phyloP scores from a whole-genome alignment of 1,284 basidiomycete species.

The Tylopilus orsonianus region DNA sequence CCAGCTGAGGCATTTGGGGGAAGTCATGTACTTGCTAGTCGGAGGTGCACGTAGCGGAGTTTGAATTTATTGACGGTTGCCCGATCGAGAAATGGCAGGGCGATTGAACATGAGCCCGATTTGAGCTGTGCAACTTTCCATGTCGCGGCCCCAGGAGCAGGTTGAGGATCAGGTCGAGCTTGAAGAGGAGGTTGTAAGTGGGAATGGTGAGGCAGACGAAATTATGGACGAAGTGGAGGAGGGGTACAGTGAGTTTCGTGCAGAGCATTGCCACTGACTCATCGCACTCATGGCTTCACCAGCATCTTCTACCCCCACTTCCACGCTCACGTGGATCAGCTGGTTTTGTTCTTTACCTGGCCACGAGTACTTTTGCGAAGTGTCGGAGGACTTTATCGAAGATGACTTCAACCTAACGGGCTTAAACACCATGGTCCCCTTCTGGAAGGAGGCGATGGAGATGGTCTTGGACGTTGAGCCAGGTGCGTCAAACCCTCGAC shows the following conservation, averaged over 20 bases:
- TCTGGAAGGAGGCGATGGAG: slow-evolving; percentile 99
- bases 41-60: slow-evolving; percentile 27
- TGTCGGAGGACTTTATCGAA: slow-evolving; percentile 98
- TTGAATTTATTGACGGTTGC: slow-evolving; percentile 26
- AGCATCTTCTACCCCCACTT: slow-evolving; percentile 85
- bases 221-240: slow-evolving; percentile 71
- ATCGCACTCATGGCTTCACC: slow-evolving; percentile 18
- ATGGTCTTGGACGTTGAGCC: slow-evolving; percentile 99
- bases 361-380: slow-evolving; percentile 99
- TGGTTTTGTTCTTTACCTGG: slow-evolving; percentile 99
- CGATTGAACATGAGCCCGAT: slow-evolving; percentile 21
- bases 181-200: slow-evolving; percentile 53
- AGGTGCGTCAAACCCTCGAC: slow-evolving; percentile 56
- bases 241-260: slow-evolving; percentile 62
- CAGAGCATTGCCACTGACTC: slow-evolving; percentile 9
- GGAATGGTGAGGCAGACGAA: slow-evolving; percentile 58
- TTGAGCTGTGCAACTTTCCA: slow-evolving; percentile 33
- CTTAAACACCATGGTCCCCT: slow-evolving; percentile 91
- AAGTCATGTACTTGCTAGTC: too few relatives aligned
- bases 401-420: slow-evolving; percentile 99
- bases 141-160: slow-evolving; percentile 50
- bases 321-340: slow-evolving; percentile 92
- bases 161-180: slow-evolving; percentile 48
- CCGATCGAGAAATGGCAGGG: slow-evolving; percentile 27
- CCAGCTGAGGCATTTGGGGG: too few relatives aligned